Evolutionary conservation across 371 early-diverging fungal species (phyloP).

Genomic region (Capniomyces stellatus): DNA sequence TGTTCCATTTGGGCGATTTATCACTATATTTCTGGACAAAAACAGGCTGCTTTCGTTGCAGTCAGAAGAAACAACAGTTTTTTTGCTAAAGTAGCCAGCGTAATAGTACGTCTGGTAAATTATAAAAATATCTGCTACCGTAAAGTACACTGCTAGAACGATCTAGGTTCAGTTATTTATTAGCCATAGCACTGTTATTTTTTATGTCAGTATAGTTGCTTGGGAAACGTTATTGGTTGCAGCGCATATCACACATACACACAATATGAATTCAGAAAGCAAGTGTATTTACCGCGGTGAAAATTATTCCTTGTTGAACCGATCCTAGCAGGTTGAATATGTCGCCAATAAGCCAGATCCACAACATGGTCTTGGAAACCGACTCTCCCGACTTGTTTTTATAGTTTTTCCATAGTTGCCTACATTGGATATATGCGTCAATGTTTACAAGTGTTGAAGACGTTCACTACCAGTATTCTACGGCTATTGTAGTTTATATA

Average conservation of each 20-base stretch:
- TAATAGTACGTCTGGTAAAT: too few species aligned
- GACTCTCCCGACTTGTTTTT: conserved; percentile 21
- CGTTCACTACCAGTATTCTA: conserved; percentile 8
- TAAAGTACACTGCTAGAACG: not conserved
- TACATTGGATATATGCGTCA: not conserved
- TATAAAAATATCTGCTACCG: not conserved
- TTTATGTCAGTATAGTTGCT: too few species aligned
- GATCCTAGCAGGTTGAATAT: conserved; percentile 58
- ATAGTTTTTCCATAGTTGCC: conserved; percentile 23
- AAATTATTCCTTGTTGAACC: conserved; percentile 45
- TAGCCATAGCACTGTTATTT: too few species aligned
- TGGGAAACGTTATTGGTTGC: too few species aligned
- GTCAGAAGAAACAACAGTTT: too few species aligned
- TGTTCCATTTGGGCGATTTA: too few species aligned
- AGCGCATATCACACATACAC: too few species aligned
- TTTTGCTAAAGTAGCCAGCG: too few species aligned
- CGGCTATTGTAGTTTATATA: conserved; percentile 5
- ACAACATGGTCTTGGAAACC: conserved; percentile 45
- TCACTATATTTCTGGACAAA: too few species aligned
- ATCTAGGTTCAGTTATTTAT: not conserved
- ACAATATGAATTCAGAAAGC: not conserved
- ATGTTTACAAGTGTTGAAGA: conserved; percentile 4
- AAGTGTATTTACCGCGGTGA: conserved; percentile 35
- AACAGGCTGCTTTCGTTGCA: too few species aligned
- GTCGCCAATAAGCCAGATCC: conserved; percentile 74